Evolutionary conservation across 2,329 filamentous ascomycete genomes (phyloP), one percentile per base, ranked within the genome.

Genomic region (Sporothrix inflata): DNA sequence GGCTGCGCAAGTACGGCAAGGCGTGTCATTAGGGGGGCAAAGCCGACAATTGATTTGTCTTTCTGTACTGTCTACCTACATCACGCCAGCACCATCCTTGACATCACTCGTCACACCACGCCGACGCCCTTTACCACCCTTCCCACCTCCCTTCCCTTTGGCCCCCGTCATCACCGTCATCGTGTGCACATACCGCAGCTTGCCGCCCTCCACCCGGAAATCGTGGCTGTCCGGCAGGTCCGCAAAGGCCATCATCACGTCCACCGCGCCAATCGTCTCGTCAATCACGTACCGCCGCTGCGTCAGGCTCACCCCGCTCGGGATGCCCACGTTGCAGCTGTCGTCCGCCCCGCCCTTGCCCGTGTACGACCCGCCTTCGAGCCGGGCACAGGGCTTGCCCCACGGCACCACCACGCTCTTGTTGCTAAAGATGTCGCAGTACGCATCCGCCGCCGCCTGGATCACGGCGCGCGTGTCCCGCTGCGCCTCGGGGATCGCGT

Each of bases 1-100:
- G 85, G 4, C 76, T 88, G 40, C 78, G 82, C 53, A 86, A 81
- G 73, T 86, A 82, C 74, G 85, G 85, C 16, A 86, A 83, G 74
- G 79, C 81, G 0, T 86, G 84, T 65, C 84, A 86, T 75, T 85
- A 73, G 21, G 57, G n/a, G 34, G 12, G 61, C 45, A 19, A 47
- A 60, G 24, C 53, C n/a, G n/a, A n/a, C n/a, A n/a, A n/a, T n/a
- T n/a, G n/a, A n/a, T n/a, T n/a, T n/a, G n/a, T n/a, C n/a, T n/a
- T n/a, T n/a, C n/a, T n/a, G n/a, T n/a, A 55, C 2, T 14, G 21
- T 51, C 47, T 57, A 34, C 12, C 30, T 42, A 40, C 34, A 45
- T 12, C 12, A 60, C 14, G 16, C 55, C 60, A 4, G 12, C 38
- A 2, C 4, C 38, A 9, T 24, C n/a, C 14, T 27, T 45, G 60